Evolutionary conservation across 371 early-diverging fungal genomes (phyloP).

Genomic region (Mortierella sp.): DNA sequence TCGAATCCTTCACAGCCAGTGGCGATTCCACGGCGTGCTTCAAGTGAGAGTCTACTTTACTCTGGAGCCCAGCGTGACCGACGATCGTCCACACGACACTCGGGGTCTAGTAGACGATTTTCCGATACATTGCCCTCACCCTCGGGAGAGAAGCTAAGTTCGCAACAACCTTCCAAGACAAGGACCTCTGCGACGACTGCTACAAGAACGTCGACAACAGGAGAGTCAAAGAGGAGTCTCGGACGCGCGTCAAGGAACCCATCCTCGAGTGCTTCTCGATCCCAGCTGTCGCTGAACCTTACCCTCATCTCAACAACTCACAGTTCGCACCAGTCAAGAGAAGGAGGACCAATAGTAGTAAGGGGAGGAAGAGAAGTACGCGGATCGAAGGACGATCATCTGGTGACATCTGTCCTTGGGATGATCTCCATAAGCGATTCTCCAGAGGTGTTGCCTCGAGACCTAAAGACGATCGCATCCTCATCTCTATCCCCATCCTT

Average conservation of each 20-base stretch:
- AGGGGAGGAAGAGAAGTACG: neutral
- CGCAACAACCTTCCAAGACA: neutral
- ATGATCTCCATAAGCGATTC: constrained; percentile 14
- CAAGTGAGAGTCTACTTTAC: neutral
- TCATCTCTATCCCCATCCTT: neutral
- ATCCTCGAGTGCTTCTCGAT: neutral
- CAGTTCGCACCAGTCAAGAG: neutral
- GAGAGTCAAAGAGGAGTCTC: neutral
- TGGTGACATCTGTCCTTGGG: constrained; percentile 8
- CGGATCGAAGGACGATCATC: neutral
- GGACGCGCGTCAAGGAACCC: neutral
- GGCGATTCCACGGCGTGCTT: neutral
- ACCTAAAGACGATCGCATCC: neutral
- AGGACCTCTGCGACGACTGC: neutral
- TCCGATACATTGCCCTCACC: neutral
- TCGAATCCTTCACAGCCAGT: neutral
- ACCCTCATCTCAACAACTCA: neutral
- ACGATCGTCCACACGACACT: neutral
- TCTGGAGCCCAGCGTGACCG: neutral
- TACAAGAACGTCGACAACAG: neutral
- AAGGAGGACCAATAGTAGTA: neutral
- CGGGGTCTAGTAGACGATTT: neutral
- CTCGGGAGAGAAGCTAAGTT: neutral
- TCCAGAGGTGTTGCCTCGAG: constrained; percentile 22
- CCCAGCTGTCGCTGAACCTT: neutral